Conservation (phyloP, 1,284 basidiomycete species). For the Bondarzewia mesenterica region DNA sequence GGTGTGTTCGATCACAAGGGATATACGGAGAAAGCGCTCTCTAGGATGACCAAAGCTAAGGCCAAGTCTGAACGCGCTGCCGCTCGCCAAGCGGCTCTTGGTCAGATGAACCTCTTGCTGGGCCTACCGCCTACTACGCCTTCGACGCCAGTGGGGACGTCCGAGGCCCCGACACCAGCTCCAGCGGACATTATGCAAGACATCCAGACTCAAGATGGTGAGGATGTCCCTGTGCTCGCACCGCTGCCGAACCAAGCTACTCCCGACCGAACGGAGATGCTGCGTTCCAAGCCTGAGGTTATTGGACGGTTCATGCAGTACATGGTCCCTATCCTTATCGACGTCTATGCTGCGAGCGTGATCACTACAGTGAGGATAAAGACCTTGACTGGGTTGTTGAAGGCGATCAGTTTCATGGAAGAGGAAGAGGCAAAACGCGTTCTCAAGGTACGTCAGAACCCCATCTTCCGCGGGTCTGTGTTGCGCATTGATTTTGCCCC, state of each 20-base stretch:
- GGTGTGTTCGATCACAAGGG: conserved; percentile 89
- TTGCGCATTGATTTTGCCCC: too few species aligned
- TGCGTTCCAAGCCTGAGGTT: conserved; percentile 69
- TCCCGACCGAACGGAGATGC: conserved; percentile 57
- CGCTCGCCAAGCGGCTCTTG: conserved; percentile 41
- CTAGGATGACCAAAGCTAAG: conserved; percentile 66
- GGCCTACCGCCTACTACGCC: conserved; percentile 10
- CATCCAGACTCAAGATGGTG: conserved; percentile 22
- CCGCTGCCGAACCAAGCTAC: conserved; percentile 27
- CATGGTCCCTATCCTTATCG: conserved; percentile 86
- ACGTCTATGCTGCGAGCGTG: conserved; percentile 93
- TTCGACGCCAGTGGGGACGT: conserved; percentile 13
- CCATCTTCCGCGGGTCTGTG: too few species aligned
- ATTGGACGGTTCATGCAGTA: conserved; percentile 79
- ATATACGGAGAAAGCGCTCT: conserved; percentile 83
- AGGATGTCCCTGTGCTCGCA: conserved; percentile 1
- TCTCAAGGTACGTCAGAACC: conserved; percentile 55
- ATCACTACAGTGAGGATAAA: conserved; percentile 79
- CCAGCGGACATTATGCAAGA: conserved; percentile 26
- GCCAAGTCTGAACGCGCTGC: conserved; percentile 69
- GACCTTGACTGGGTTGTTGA: conserved; percentile 78
- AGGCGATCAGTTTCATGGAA: conserved; percentile 84
- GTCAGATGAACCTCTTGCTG: conserved; percentile 15
- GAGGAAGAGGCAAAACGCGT: conserved; percentile 68
- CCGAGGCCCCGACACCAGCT: conserved; percentile 23